A percentile compares a stretch with the other conserved stretches of the same genome.
Conservation (phyloP, 257 asterid species). For the Nicotiana attenuata region DNA sequence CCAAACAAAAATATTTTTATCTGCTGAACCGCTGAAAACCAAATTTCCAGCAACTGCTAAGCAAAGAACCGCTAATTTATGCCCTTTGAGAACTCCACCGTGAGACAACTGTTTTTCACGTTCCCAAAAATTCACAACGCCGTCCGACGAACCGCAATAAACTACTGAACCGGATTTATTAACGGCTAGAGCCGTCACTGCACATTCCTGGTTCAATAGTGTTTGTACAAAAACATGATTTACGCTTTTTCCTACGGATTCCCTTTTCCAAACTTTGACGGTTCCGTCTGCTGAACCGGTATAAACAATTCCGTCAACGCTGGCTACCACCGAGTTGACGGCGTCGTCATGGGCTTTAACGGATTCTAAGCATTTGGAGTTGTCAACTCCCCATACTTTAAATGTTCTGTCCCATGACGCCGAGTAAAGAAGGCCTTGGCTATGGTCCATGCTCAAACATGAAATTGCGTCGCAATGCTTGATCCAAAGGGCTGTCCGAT, state of each 20-base stretch:
- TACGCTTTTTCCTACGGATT: slow-evolving; percentile 35
- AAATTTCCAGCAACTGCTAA: slow-evolving; percentile 50
- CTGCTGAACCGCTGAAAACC: slow-evolving; percentile 75
- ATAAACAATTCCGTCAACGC: slow-evolving; percentile 52
- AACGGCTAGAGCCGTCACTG: slow-evolving; percentile 65
- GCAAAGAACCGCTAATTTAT: slow-evolving; percentile 74
- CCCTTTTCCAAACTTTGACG: slow-evolving; percentile 71
- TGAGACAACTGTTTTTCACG: slow-evolving; percentile 41
- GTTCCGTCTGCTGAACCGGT: slow-evolving; percentile 83
- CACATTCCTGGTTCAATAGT: slow-evolving; percentile 55
- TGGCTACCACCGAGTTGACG: slow-evolving; percentile 61
- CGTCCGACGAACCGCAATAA: slow-evolving; percentile 68
- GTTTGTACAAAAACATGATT: slow-evolving; percentile 42
- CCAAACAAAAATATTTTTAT: slow-evolving; percentile 75
- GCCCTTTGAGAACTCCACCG: slow-evolving; percentile 73
- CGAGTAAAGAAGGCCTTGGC: slow-evolving; percentile 53
- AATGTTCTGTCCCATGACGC: slow-evolving; percentile 81
- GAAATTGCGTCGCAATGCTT: slow-evolving; percentile 78
- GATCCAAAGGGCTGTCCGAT: slow-evolving; percentile 57
- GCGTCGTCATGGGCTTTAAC: slow-evolving; percentile 86
- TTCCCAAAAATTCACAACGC: slow-evolving; percentile 76
- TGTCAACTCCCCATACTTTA: slow-evolving; percentile 66
- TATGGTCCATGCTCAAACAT: slow-evolving; percentile 61
- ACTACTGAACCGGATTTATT: slow-evolving; percentile 38
- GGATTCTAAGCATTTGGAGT: slow-evolving; percentile 66